phyloP scores from a whole-genome alignment of 2,329 filamentous ascomycete species.

The Cercospora beticola region DNA sequence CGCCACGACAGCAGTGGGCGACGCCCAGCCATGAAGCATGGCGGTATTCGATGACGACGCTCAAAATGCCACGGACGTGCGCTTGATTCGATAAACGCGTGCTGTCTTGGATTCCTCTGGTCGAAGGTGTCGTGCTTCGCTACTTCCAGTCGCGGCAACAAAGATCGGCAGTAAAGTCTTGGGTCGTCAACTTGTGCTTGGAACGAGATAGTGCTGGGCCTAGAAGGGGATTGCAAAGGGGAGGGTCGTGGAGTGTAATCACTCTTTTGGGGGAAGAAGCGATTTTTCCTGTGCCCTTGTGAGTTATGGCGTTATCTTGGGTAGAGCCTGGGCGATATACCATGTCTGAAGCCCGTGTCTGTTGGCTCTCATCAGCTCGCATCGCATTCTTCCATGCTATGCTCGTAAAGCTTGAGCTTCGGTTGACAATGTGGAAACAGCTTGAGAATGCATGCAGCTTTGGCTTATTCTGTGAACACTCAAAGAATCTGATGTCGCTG shows the following conservation, averaged over 20 bases:
- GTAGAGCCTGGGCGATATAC: background rate
- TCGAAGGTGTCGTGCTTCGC: background rate
- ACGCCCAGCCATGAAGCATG: slow-evolving; percentile 17
- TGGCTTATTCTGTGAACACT: background rate
- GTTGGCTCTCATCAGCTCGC: background rate
- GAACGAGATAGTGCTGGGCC: background rate
- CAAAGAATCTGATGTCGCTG: background rate
- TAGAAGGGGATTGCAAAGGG: background rate
- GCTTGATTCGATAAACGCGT: background rate
- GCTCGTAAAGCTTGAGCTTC: background rate
- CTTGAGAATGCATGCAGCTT: background rate
- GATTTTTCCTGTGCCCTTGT: background rate
- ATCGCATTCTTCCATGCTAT: background rate
- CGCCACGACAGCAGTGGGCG: slow-evolving; percentile 7
- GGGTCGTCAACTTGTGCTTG: background rate
- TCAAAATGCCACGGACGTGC: background rate
- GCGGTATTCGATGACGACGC: background rate
- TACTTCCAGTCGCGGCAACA: background rate
- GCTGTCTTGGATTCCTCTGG: background rate
- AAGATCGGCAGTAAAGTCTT: background rate
- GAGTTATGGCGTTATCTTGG: background rate
- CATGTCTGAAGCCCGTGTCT: background rate
- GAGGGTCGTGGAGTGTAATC: background rate
- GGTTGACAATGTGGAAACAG: background rate
- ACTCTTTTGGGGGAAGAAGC: background rate